Evolutionary conservation across 1,284 basidiomycete genomes (phyloP).

Genomic region (Ustilago trichophora): DNA sequence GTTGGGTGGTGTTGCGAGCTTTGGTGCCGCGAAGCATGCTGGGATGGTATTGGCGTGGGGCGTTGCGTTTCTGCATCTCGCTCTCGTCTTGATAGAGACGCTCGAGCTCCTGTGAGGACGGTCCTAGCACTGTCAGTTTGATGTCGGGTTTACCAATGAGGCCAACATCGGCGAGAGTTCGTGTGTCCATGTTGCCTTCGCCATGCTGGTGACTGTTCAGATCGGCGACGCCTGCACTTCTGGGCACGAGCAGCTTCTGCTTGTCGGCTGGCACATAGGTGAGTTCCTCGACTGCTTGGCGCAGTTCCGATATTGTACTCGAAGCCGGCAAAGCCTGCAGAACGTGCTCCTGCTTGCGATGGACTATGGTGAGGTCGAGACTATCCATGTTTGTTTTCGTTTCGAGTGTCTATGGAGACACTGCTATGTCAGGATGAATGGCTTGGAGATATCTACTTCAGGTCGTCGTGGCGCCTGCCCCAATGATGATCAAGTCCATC

Average conservation of each 20-base stretch:
- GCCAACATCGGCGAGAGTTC: slow-evolving; percentile 26
- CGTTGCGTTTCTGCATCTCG: slow-evolving; percentile 37
- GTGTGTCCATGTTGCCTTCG: slow-evolving; percentile 1
- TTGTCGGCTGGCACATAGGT: slow-evolving; percentile 38
- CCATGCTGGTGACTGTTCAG: slow-evolving; percentile 16
- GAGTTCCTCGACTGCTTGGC: slow-evolving; percentile 28
- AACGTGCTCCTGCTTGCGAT: slow-evolving; percentile 28
- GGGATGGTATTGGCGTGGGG: slow-evolving; percentile 53
- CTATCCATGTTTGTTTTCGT: slow-evolving; percentile 13
- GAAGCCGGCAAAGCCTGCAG: slow-evolving; percentile 2
- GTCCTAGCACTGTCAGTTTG: slow-evolving; percentile 48
- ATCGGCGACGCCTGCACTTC: slow-evolving; percentile 26
- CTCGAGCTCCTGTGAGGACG: slow-evolving; percentile 41
- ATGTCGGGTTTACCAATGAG: slow-evolving; percentile 2
- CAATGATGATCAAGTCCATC: too few relatives aligned
- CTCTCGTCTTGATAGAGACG: slow-evolving; percentile 19
- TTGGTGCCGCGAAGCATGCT: slow-evolving; percentile 52
- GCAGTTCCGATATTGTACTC: slow-evolving; percentile 24
- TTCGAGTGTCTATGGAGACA: too few relatives aligned
- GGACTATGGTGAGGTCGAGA: slow-evolving; percentile 16
- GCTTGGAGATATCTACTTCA: too few relatives aligned
- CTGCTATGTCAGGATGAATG: too few relatives aligned
- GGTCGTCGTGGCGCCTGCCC: too few relatives aligned
- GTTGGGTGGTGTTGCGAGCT: slow-evolving; percentile 33
- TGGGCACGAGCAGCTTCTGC: slow-evolving; percentile 49